Evolutionary conservation across 2,329 filamentous ascomycete species (phyloP).

Genomic region (Aspergillus sp.): DNA sequence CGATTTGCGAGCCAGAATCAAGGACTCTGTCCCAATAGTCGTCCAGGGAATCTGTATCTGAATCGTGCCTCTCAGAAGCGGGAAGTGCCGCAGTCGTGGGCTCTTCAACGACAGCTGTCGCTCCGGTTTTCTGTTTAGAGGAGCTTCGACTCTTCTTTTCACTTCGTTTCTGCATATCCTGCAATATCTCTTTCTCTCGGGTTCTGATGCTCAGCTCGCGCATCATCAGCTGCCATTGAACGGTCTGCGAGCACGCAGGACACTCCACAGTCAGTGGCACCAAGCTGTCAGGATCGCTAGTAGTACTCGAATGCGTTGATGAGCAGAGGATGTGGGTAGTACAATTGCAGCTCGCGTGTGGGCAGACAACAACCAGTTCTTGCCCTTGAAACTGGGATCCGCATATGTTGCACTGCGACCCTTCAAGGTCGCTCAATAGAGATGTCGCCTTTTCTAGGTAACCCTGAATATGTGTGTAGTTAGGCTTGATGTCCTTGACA

Average conservation of each 20-base stretch:
- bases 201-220: slow-evolving; percentile 78
- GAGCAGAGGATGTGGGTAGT: slow-evolving; percentile 62
- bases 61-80: neutral
- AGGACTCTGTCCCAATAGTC: slow-evolving; percentile 10
- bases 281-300: slow-evolving; percentile 48
- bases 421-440: slow-evolving; percentile 44
- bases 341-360: slow-evolving; percentile 51
- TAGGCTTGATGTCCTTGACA: slow-evolving; percentile 55
- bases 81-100: neutral
- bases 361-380: slow-evolving; percentile 57
- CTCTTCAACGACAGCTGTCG: neutral
- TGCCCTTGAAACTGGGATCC: slow-evolving; percentile 40
- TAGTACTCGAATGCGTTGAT: slow-evolving; percentile 50
- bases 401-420: slow-evolving; percentile 57
- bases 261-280: slow-evolving; percentile 73
- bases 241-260: slow-evolving; percentile 65
- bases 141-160: slow-evolving; percentile 31
- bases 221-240: slow-evolving; percentile 78
- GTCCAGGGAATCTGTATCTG: slow-evolving; percentile 4
- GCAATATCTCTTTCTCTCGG: slow-evolving; percentile 71
- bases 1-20: slow-evolving; percentile 1
- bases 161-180: slow-evolving; percentile 65
- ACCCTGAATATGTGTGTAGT: slow-evolving; percentile 55
- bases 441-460: slow-evolving; percentile 58
- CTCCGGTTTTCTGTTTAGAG: neutral